Conservation (phyloP, 2,329 filamentous ascomycete genomes). For the Penicillium concentricum region DNA sequence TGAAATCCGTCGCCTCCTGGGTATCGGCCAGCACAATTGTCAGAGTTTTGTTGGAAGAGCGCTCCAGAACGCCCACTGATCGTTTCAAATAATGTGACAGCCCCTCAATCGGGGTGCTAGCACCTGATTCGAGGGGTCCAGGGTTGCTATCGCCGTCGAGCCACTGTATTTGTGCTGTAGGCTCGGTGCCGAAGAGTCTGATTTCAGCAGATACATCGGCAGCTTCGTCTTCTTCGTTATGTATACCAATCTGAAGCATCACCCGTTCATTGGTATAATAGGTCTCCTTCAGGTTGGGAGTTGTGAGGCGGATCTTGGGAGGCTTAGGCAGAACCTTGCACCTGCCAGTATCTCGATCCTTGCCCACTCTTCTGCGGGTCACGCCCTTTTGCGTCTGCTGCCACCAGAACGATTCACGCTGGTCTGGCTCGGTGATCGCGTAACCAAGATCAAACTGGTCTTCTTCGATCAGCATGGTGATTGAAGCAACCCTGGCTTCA, state of each 20-base stretch:
- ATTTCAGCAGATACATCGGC: slow-evolving; percentile 71
- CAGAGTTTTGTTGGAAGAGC: slow-evolving; percentile 32
- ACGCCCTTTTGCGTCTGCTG: slow-evolving; percentile 35
- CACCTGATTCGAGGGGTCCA: slow-evolving; percentile 18
- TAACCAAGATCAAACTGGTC: slow-evolving; percentile 68
- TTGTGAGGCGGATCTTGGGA: slow-evolving; percentile 79
- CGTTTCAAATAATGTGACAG: slow-evolving; percentile 34
- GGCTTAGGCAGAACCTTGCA: slow-evolving; percentile 82
- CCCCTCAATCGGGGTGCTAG: slow-evolving; percentile 29
- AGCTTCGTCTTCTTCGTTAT: slow-evolving; percentile 81
- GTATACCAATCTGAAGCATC: slow-evolving; percentile 64
- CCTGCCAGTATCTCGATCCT: slow-evolving; percentile 50
- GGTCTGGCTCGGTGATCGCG: slow-evolving; percentile 50
- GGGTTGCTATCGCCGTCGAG: slow-evolving; percentile 34
- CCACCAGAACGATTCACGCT: slow-evolving; percentile 45
- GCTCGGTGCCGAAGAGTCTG: slow-evolving; percentile 60
- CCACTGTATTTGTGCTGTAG: slow-evolving; percentile 49
- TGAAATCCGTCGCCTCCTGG: slow-evolving; percentile 57
- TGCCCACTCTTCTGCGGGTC: slow-evolving; percentile 41
- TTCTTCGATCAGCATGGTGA: slow-evolving; percentile 62
- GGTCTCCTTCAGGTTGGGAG: slow-evolving; percentile 62
- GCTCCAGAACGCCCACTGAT: slow-evolving; percentile 35
- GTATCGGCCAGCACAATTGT: slow-evolving; percentile 53
- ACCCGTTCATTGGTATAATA: slow-evolving; percentile 86
- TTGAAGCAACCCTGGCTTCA: slow-evolving; percentile 65